These are phyloP conservation scores for Fusarium pseudograminearum DNA, from an alignment of 2,329 filamentous ascomycete species.

Conservation along the genomic window DNA sequence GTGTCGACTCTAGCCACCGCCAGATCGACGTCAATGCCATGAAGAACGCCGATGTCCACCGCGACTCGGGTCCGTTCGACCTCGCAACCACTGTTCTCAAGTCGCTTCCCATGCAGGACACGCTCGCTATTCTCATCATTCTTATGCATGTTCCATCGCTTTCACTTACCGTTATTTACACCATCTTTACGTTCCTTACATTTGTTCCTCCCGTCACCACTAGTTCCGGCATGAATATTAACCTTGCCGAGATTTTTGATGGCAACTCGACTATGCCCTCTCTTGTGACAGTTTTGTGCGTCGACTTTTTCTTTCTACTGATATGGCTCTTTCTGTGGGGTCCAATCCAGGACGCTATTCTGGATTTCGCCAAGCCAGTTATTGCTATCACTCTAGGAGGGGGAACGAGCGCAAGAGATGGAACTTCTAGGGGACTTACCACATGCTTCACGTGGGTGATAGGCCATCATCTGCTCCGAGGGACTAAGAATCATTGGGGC, in stretches of 20 bases:
- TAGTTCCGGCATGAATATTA: constrained; percentile 81
- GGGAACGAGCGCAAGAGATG: constrained; percentile 76
- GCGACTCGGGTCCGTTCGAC: constrained; percentile 78
- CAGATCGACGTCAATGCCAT: constrained; percentile 78
- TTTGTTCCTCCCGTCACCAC: constrained; percentile 88
- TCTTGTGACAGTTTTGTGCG: constrained; percentile 83
- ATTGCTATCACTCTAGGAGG: constrained; percentile 92
- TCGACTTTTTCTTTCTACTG: constrained; percentile 85
- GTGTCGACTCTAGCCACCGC: constrained; percentile 66
- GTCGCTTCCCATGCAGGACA: constrained; percentile 92
- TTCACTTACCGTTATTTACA: constrained; percentile 88
- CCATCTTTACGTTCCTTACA: constrained; percentile 91
- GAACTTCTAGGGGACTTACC: constrained; percentile 77
- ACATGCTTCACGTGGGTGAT: constrained; percentile 77
- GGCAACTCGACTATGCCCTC: constrained; percentile 88
- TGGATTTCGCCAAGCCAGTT: constrained; percentile 92
- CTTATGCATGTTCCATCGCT: constrained; percentile 92
- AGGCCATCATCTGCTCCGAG: constrained; percentile 64
- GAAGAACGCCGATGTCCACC: constrained; percentile 75
- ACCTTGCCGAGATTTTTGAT: constrained; percentile 91
- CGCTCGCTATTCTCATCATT: constrained; percentile 95
- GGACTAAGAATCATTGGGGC: constrained; percentile 63
- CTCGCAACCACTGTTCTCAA: constrained; percentile 87
- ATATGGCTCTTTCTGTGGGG: constrained; percentile 91
- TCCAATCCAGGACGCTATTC: constrained; percentile 85